phyloP scores from a whole-genome alignment of 2,329 filamentous ascomycete species.

The Fusarium phyllophilum region DNA sequence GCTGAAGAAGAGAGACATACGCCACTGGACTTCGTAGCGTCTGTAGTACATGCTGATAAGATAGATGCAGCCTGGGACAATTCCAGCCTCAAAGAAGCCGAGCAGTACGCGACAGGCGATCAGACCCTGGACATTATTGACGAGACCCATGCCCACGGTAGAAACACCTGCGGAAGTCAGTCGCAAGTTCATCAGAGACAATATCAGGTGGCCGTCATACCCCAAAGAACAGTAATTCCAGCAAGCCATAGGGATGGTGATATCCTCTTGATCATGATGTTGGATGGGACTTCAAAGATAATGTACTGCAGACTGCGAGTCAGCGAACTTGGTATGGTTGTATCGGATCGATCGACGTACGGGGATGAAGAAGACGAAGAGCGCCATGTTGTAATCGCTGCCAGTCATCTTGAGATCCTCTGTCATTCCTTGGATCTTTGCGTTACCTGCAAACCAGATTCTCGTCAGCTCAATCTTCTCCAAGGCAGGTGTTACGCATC shows the following conservation, averaged over 20 bases:
- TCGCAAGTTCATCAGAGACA: fast-evolving
- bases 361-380: constrained; percentile 36
- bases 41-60: constrained; percentile 16
- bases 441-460: constrained; percentile 16
- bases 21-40: constrained; percentile 13
- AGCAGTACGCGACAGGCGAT: not conserved
- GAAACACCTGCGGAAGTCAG: not conserved
- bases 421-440: constrained; percentile 43
- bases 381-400: constrained; percentile 67
- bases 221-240: not conserved
- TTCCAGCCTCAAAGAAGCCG: constrained; percentile 1
- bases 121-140: not conserved
- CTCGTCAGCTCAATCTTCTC: no score
- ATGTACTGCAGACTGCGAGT: not conserved
- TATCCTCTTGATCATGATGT: constrained; percentile 18
- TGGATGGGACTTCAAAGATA: constrained; percentile 23
- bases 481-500: no score
- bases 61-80: constrained; percentile 2
- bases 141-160: not conserved
- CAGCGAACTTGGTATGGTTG: fast-evolving
- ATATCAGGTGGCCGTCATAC: not conserved
- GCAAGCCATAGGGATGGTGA: constrained; percentile 6
- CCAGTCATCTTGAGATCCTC: constrained; percentile 25
- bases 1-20: constrained; percentile 7
- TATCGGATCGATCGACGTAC: not conserved